Evolutionary conservation across 305 asterid species (phyloP), one percentile per base, ranked within the genome.

Genomic region (Fraxinus angustifolia): DNA sequence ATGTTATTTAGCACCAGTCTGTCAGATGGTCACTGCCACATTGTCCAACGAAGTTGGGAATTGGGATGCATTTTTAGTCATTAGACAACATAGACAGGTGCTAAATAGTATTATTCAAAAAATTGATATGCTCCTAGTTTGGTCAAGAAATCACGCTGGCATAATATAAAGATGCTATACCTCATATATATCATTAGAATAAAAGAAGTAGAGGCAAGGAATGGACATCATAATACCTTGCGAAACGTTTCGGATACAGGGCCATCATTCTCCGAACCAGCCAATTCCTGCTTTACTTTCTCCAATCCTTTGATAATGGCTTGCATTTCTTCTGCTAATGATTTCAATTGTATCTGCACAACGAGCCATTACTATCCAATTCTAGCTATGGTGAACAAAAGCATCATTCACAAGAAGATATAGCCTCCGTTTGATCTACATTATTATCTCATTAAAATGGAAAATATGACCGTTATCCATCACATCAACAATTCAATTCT

Each of bases 311-410:
- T 96, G 84, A 82, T 86, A 83, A 96, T 93, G 81, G 97, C 89
- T 90, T 90, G 92, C 99, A 96, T 96, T 91, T 96, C 99, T 84
- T 96, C 99, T 75, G 99, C 99, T 86, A 96, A 87, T 48, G 93
- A 75, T 87, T 94, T 96, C 84, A 96, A 86, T 90, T 93, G 99
- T 87, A 96, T 94, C 98, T 96, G 94, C 88, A 71, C 76, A 58
- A 36, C 75, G 73, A 50, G 17, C 48, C 50, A 38, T 73, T 19
- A 77, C 78, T 75, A 35, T 76, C 81, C 60, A 73, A 83, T 48
- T 65, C 67, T 80, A 79, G 78, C 56, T 45, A 67, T 42, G 53
- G 34, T 73, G 33, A 35, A 16, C 11, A 30, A 68, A 58, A 83
- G 78, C 50, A 81, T 78, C 83, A 73, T 84, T 33, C 58, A 72